These are phyloP conservation scores for Coleophoma cylindrospora DNA, from an alignment of 2,329 filamentous ascomycete species.

Conservation along the genomic window DNA sequence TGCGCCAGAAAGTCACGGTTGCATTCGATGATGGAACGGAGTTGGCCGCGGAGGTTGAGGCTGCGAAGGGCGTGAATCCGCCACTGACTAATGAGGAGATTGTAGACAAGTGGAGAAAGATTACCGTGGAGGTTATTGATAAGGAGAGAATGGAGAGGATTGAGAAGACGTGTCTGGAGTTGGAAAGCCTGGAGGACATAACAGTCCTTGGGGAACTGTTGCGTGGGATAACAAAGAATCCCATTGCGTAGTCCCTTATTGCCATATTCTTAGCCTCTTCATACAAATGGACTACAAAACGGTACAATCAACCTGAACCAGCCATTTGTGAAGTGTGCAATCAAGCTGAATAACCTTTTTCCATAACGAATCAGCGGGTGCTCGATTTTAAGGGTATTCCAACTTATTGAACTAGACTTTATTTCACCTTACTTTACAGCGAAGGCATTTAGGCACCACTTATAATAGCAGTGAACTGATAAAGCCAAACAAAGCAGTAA, in stretches of 20 bases:
- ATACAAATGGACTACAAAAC: no score
- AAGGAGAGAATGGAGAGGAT: slow-evolving; percentile 21
- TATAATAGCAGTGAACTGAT: no score
- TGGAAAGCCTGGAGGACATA: slow-evolving; percentile 24
- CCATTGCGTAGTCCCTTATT: background rate
- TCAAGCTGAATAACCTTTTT: no score
- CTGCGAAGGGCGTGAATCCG: slow-evolving; percentile 27
- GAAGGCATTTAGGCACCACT: no score
- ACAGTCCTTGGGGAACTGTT: slow-evolving; percentile 13
- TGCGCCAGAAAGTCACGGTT: slow-evolving; percentile 15
- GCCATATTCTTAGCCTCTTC: no score
- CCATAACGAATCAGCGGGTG: no score
- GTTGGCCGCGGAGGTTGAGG: slow-evolving; percentile 13
- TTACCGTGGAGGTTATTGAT: slow-evolving; percentile 26
- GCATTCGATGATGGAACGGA: slow-evolving; percentile 18
- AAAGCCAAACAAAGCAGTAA: no score
- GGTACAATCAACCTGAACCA: no score
- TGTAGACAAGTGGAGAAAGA: slow-evolving; percentile 27
- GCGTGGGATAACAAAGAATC: slow-evolving; percentile 5
- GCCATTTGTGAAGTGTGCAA: no score
- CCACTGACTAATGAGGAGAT: slow-evolving; percentile 32
- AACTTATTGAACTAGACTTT: no score
- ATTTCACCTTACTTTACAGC: no score
- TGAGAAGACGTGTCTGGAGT: slow-evolving; percentile 24
- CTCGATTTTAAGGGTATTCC: no score